A percentile compares a stretch with the other conserved stretches of the same genome.
phyloP scores from a whole-genome alignment of 352 stramenopile species.

The Phytophthora sp. region DNA sequence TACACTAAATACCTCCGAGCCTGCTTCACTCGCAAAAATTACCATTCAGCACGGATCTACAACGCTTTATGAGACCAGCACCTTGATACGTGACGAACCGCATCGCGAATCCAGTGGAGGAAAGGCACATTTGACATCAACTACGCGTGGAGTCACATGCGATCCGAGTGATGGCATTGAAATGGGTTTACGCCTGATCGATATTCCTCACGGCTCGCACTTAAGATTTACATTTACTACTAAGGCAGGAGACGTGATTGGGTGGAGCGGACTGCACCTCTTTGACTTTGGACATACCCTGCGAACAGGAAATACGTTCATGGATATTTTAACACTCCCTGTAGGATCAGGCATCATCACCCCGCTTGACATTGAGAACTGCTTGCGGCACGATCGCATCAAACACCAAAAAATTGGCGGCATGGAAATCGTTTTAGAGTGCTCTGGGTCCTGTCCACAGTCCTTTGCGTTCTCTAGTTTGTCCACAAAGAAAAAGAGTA shows the following conservation, averaged over 20 bases:
- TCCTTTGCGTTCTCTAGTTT: slow-evolving; percentile 72
- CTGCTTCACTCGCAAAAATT: slow-evolving; percentile 28
- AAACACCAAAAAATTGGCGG: slow-evolving; percentile 45
- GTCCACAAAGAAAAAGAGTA: slow-evolving; percentile 48
- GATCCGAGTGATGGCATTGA: slow-evolving; percentile 33
- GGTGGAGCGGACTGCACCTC: slow-evolving; percentile 76
- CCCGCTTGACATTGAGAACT: slow-evolving; percentile 80
- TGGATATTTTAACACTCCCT: slow-evolving; percentile 53
- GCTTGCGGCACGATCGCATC: slow-evolving; percentile 37
- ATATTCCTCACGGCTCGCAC: slow-evolving; percentile 82
- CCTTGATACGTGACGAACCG: slow-evolving; percentile 18
- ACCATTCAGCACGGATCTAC: slow-evolving; percentile 40
- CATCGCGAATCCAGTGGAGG: slow-evolving; percentile 10
- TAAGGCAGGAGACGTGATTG: slow-evolving; percentile 43
- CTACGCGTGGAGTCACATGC: slow-evolving; percentile 23
- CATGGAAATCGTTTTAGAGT: slow-evolving; percentile 56
- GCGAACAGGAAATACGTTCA: slow-evolving; percentile 44
- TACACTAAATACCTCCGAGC: slow-evolving; percentile 14
- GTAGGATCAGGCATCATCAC: slow-evolving; percentile 41
- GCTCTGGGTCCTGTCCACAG: slow-evolving; percentile 40
- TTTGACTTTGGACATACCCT: slow-evolving; percentile 86
- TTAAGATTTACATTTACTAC: slow-evolving; percentile 61
- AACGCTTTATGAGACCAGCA: slow-evolving; percentile 34
- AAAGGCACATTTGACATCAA: slow-evolving; percentile 11
- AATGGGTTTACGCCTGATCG: slow-evolving; percentile 51